Base-by-base conservation (phyloP, 169 alveolate genomes). In the Neospora caninum region DNA sequence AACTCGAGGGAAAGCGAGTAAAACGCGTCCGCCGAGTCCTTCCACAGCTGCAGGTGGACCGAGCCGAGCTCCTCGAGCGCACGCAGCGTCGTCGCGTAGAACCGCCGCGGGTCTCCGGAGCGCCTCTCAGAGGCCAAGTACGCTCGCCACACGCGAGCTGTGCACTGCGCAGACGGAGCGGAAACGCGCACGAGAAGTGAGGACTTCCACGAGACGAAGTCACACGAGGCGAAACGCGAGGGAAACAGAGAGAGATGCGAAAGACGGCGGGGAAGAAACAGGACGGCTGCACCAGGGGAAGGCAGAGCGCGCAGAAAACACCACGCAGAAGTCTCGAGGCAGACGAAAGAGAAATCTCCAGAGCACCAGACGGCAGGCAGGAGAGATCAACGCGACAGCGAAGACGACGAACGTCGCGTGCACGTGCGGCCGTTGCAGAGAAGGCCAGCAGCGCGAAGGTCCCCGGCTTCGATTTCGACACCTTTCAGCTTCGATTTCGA, bases 31-130 rank as follows among this genome's bases (percentile, higher is more conserved):
- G 92, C 92, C 16, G 80, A 49, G 92, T 86, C 92, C 6, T 41
- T 7, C 92, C 92, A 86, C 49, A 86, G 80, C 92, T 86, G 80
- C n/a, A 38, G 80, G 31, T 53, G 58, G 29, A 86, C 31, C 25
- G 92, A 43, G 7, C 92, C 92, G 31, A 86, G 49, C 92, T 86
- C 92, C 41, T 86, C 92, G n/a, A 86, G 36, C 29, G 92, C 92
- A 0, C 92, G 70, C 53, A 43, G 27, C 34, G 80, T 49, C 70
- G 92, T 86, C 49, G 36, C 92, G 41, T 7, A 34, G 42, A 86
- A 31, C 31, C 92, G 92, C 53, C 49, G 80, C 25, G 92, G 38
- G 42, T 49, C 80, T 0, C 92, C 80, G 29, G 92, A 29, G n/a
- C 49, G 70, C 45, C 80, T 0, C 80, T 86, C 92, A 7, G 80